phyloP scores from a whole-genome alignment of 2,329 filamentous ascomycete genomes.

The Calonectria hawksworthii region DNA sequence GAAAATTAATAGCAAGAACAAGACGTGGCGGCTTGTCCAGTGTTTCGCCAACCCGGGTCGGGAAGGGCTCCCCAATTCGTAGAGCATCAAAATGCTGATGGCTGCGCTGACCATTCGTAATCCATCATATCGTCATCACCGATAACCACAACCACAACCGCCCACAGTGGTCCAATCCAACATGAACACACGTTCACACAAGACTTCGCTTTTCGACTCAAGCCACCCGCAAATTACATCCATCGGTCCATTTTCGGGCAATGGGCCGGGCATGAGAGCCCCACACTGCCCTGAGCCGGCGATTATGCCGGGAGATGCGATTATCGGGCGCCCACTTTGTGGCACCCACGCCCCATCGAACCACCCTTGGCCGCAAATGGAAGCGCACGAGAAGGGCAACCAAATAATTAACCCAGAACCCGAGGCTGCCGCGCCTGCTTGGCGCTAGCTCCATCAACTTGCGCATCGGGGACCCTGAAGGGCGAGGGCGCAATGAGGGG shows the following conservation, averaged over 20 bases:
- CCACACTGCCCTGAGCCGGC: slow-evolving; percentile 31
- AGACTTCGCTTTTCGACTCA: not conserved
- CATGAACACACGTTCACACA: not conserved
- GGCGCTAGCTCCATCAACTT: slow-evolving; percentile 22
- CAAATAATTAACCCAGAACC: slow-evolving; percentile 26
- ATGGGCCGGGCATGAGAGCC: slow-evolving; percentile 26
- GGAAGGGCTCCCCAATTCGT: not conserved
- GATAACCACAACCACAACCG: not conserved
- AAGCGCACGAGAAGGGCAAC: slow-evolving; percentile 17
- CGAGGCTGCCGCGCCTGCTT: slow-evolving; percentile 21
- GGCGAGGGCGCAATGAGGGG: not conserved
- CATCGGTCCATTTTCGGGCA: slow-evolving; percentile 26
- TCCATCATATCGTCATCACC: not conserved
- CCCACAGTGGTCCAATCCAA: not conserved
- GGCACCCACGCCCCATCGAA: slow-evolving; percentile 28
- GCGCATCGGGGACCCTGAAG: slow-evolving; percentile 7
- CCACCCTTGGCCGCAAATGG: slow-evolving; percentile 33
- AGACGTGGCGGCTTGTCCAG: not conserved
- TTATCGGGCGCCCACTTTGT: slow-evolving; percentile 17
- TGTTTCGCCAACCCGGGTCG: not conserved
- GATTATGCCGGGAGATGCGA: slow-evolving; percentile 35
- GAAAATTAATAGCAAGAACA: not conserved
- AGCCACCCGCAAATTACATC: not conserved
- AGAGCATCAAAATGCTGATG: not conserved
- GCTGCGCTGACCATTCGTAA: not conserved